Percentiles rank a stretch among this genome's conserved stretches.
These are phyloP conservation scores for Teratosphaeria pseudoeucalypti DNA, from an alignment of 2,329 filamentous ascomycete genomes.

Conservation along the genomic window DNA sequence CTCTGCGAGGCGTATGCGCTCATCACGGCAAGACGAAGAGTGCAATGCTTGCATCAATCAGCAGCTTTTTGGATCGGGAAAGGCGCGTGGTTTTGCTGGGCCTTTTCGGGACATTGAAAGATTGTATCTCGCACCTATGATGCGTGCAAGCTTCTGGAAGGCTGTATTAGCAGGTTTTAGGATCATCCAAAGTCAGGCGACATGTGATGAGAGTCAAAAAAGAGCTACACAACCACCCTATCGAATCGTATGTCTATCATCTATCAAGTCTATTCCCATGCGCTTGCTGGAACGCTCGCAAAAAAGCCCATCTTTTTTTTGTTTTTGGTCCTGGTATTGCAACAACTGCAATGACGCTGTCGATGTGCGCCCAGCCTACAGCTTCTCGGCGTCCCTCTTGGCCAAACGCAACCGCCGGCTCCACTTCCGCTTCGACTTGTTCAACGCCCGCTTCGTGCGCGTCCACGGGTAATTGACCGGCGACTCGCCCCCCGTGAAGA, in stretches of 20 bases:
- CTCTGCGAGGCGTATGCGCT: too few relatives aligned
- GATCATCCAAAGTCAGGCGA: neutral
- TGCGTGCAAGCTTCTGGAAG: too few relatives aligned
- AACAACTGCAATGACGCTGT: neutral
- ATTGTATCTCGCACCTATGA: too few relatives aligned
- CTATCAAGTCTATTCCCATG: neutral
- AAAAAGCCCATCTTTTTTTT: neutral
- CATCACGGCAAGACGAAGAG: too few relatives aligned
- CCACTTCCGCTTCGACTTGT: conserved; percentile 18
- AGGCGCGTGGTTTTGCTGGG: too few relatives aligned
- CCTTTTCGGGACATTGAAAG: too few relatives aligned
- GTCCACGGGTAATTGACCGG: conserved; percentile 40
- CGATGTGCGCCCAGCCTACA: neutral
- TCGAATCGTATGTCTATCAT: neutral
- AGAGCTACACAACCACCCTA: neutral
- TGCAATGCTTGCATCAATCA: too few relatives aligned
- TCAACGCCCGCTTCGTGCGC: conserved; percentile 16
- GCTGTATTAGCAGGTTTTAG: neutral
- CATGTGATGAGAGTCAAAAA: neutral
- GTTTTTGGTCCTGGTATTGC: too few relatives aligned
- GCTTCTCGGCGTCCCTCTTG: neutral
- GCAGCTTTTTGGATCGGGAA: too few relatives aligned
- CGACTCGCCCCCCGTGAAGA: conserved; percentile 40
- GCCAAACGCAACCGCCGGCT: conserved; percentile 9
- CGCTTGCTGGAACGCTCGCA: neutral